Evolutionary conservation across 2,329 filamentous ascomycete species (phyloP).

Genomic region (Sphaceloma murrayae): DNA sequence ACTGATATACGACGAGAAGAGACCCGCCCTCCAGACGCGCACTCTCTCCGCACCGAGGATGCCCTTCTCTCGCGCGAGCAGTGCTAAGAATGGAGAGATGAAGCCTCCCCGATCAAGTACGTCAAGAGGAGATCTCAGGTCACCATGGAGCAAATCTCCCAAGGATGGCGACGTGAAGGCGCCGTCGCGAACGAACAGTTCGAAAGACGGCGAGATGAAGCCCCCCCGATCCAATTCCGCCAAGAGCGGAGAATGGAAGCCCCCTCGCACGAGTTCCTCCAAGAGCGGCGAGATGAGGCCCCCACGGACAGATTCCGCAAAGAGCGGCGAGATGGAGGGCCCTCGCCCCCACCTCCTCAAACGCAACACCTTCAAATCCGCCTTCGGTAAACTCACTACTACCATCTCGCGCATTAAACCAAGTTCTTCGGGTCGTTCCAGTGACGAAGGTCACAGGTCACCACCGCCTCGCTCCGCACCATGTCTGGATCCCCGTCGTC

Average conservation of each 20-base stretch:
- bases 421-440: background rate
- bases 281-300: slow-evolving; percentile 6
- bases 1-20: slow-evolving; percentile 1
- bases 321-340: too few species aligned
- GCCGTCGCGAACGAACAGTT: too few species aligned
- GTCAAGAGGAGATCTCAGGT: too few species aligned
- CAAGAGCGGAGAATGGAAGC: too few species aligned
- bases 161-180: too few species aligned
- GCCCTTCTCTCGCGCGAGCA: slow-evolving; percentile 7
- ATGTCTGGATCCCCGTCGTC: background rate
- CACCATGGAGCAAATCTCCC: too few species aligned
- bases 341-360: slow-evolving; percentile 1
- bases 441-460: slow-evolving; percentile 3
- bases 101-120: background rate
- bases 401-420: slow-evolving; percentile 6
- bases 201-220: too few species aligned
- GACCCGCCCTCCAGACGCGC: background rate
- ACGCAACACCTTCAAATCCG: slow-evolving; percentile 10
- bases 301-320: too few species aligned
- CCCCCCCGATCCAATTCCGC: too few species aligned
- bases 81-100: slow-evolving; percentile 7
- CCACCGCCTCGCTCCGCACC: background rate
- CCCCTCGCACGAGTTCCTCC: background rate
- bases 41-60: background rate
- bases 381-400: slow-evolving; percentile 7